Percentiles rank a stretch among this genome's conserved stretches.
phyloP scores from a whole-genome alignment of 78 protist species.

The Dictyostelium firmibasis region DNA sequence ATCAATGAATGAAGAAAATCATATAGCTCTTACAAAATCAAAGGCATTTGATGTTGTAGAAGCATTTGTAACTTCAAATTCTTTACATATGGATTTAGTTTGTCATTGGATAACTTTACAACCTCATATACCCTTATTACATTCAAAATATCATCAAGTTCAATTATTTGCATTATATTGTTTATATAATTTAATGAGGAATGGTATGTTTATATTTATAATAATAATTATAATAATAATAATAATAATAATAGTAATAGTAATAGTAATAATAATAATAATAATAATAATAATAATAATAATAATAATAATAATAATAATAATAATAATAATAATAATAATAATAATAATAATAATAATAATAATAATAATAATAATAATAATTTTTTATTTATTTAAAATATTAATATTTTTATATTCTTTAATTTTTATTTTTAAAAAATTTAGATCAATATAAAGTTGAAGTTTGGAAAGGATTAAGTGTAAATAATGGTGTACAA shows the following conservation, averaged over 20 bases:
- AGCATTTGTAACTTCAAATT: constrained; percentile 41
- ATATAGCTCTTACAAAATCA: neutral
- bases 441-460: constrained; percentile 71
- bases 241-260: no score
- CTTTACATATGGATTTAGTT: constrained; percentile 73
- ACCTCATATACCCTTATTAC: constrained; percentile 71
- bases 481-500: constrained; percentile 75
- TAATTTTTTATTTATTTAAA: no score
- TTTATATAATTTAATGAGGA: constrained; percentile 74
- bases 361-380: no score
- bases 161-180: constrained; percentile 77
- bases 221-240: no score
- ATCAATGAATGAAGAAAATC: constrained; percentile 79
- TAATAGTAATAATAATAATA: no score
- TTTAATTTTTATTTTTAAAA: neutral
- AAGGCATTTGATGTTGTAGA: constrained; percentile 71
- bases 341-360: no score
- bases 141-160: constrained; percentile 66
- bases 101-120: constrained; percentile 79
- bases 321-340: no score
- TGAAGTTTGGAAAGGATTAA: constrained; percentile 77
- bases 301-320: no score
- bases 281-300: no score
- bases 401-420: neutral
- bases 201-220: no score